Evolutionary conservation across 1,139 yeast genomes (phyloP).

Genomic region (Pichia sp.): DNA sequence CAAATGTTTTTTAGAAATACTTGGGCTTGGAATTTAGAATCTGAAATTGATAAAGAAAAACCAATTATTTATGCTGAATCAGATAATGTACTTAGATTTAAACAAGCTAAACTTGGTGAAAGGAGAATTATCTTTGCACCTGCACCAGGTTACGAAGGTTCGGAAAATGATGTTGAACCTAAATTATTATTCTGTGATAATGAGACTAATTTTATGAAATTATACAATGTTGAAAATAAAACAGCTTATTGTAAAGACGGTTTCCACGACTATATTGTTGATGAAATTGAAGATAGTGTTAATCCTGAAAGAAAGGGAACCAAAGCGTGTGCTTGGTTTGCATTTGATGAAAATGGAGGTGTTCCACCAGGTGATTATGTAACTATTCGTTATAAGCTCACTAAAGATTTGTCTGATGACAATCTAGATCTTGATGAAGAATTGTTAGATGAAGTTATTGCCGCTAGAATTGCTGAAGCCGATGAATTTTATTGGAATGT

Average conservation of each 20-base stretch:
- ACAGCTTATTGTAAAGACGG: conserved; percentile 75
- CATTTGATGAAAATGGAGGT: conserved; percentile 67
- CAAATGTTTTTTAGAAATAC: conserved; percentile 85
- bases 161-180: conserved; percentile 68
- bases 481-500: conserved; percentile 92
- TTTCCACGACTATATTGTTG: conserved; percentile 77
- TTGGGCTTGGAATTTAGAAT: conserved; percentile 81
- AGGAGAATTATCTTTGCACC: conserved; percentile 75
- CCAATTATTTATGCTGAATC: conserved; percentile 35
- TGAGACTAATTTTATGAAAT: conserved; percentile 68
- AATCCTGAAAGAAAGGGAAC: conserved; percentile 71
- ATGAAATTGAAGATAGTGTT: conserved; percentile 51
- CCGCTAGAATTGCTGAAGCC: conserved; percentile 79
- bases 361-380: conserved; percentile 89
- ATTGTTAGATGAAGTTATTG: conserved; percentile 67
- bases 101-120: conserved; percentile 68
- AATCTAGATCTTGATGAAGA: conserved; percentile 65
- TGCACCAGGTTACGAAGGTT: conserved; percentile 68
- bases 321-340: conserved; percentile 76
- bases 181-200: conserved; percentile 78
- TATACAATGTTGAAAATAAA: conserved; percentile 60
- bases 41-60: conserved; percentile 44
- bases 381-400: conserved; percentile 73
- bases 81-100: conserved; percentile 47
- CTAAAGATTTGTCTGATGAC: conserved; percentile 30